A percentile compares a stretch with the other conserved stretches of the same genome.
Evolutionary conservation across 108 stramenopile species (phyloP).

Genomic region (Cyclotella distinguenda): DNA sequence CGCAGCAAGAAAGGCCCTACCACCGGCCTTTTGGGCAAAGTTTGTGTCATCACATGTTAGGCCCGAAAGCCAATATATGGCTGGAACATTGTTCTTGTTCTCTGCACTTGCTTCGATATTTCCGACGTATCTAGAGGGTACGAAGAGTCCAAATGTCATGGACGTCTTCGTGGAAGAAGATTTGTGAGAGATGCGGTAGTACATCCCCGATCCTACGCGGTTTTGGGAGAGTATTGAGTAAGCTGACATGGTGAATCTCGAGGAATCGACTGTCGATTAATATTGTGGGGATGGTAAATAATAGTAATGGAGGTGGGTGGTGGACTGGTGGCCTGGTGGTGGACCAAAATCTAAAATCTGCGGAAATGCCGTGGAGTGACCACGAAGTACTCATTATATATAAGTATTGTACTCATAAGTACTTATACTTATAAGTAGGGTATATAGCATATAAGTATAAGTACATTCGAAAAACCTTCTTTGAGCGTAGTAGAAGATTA

Average conservation of each 20-base stretch:
- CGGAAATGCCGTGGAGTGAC: background rate
- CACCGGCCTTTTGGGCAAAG: conserved; percentile 89
- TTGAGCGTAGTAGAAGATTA: too few relatives aligned
- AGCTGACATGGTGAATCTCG: conserved; percentile 11
- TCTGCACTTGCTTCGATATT: conserved; percentile 12
- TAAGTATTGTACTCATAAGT: background rate
- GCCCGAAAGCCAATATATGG: conserved; percentile 86
- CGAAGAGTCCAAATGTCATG: conserved; percentile 77
- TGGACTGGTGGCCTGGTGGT: too few relatives aligned
- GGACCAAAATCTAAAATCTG: too few relatives aligned
- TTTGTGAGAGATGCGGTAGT: conserved; percentile 71
- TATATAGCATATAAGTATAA: too few relatives aligned
- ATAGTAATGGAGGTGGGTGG: too few relatives aligned
- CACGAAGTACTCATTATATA: background rate
- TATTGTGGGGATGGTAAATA: too few relatives aligned
- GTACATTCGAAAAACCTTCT: background rate
- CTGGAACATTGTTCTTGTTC: conserved; percentile 56
- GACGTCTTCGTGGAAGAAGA: conserved; percentile 62
- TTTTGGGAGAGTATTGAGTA: conserved; percentile 59
- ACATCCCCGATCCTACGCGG: conserved; percentile 58
- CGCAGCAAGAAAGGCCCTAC: conserved; percentile 67
- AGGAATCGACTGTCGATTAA: too few relatives aligned
- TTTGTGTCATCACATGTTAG: conserved; percentile 97
- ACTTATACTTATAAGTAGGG: background rate
- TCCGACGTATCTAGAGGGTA: conserved; percentile 46